phyloP scores from a whole-genome alignment of 78 protist genomes.

The Tieghemostelium lacteum region DNA sequence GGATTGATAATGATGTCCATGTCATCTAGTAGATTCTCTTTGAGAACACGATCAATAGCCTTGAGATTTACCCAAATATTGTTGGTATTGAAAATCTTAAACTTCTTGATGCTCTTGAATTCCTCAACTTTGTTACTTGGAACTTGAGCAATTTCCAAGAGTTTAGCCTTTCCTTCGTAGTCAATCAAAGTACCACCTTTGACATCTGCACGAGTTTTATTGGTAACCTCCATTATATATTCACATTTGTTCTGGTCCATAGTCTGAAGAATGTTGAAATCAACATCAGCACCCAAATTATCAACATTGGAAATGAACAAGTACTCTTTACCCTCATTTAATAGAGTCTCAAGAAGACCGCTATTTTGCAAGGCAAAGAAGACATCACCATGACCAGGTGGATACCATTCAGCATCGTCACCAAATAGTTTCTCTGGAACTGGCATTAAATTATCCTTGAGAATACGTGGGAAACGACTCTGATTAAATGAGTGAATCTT shows the following conservation, averaged over 20 bases:
- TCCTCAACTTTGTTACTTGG: conserved; percentile 90
- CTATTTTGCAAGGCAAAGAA: conserved; percentile 80
- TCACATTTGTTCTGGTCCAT: conserved; percentile 70
- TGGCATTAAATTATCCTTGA: conserved; percentile 87
- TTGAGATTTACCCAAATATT: conserved; percentile 95
- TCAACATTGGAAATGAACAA: conserved; percentile 98
- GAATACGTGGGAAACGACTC: conserved; percentile 93
- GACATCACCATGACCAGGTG: conserved; percentile 99
- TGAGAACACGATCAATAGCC: conserved; percentile 85
- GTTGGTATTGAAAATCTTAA: conserved; percentile 98
- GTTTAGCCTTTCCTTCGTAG: conserved; percentile 82
- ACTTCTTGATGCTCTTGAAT: conserved; percentile 94
- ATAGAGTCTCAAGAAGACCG: conserved; percentile 85
- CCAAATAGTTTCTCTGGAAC: conserved; percentile 58
- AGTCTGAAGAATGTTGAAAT: conserved; percentile 67
- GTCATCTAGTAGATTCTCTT: conserved; percentile 47
- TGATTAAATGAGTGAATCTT: conserved; percentile 89
- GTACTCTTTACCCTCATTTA: conserved; percentile 89
- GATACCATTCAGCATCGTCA: conserved; percentile 91
- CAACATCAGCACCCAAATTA: conserved; percentile 99
- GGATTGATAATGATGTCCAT: conserved; percentile 95
- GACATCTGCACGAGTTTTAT: conserved; percentile 97
- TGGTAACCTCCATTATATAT: conserved; percentile 95
- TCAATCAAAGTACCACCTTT: conserved; percentile 98
- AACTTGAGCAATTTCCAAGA: conserved; percentile 97